Base-by-base conservation (phyloP, 169 alveolate genomes). In the Plasmodium billcollinsi region DNA sequence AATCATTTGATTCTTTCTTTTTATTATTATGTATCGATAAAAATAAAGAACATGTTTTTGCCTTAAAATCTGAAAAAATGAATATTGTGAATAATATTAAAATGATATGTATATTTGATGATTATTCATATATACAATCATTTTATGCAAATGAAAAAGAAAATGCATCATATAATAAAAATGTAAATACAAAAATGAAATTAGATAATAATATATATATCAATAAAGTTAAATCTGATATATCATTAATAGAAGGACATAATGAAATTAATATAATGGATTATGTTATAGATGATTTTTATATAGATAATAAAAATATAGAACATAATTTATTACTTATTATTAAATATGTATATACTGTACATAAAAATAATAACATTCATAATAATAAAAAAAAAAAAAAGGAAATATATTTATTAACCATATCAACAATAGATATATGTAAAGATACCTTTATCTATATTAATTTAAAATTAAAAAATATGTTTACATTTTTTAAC, bases 401-500 rank as follows among this genome's bases (percentile, higher is more conserved):
- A 12, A 86, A 86, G 61, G 54, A 71, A 18, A 50, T 66, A 1
- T 73, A 72, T 74, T 54, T 86, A 20, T 58, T 86, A 26, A 26
- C 58, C 5, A 18, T 86, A 33, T 59, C 92, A 12, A 86, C 92
- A 4, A 20, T 86, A 26, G 65, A 86, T 49, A 86, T 86, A 71
- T 73, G 74, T 47, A 86, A 71, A 11, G 78, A 47, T 2, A 72
- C 50, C 7, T 86, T 72, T 49, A 72, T 72, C 2, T 86, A 86
- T 43, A 18, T 86, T 6, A 86, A 58, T 15, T 49, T 86, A 7
- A 52, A 61, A 14, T 63, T 86, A 66, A 86, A 71, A 49, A 66
- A 86, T 20, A 86, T 86, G 76, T 72, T 71, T 39, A 86, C 92
- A 3, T 86, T 86, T 70, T 86, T 86, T 62, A 61, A 73, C 72